A percentile compares a stretch with the other conserved stretches of the same genome.
These are phyloP conservation scores for Dacryopinax primogenitus DNA, from an alignment of 768 basidiomycete genomes.

Conservation along the genomic window DNA sequence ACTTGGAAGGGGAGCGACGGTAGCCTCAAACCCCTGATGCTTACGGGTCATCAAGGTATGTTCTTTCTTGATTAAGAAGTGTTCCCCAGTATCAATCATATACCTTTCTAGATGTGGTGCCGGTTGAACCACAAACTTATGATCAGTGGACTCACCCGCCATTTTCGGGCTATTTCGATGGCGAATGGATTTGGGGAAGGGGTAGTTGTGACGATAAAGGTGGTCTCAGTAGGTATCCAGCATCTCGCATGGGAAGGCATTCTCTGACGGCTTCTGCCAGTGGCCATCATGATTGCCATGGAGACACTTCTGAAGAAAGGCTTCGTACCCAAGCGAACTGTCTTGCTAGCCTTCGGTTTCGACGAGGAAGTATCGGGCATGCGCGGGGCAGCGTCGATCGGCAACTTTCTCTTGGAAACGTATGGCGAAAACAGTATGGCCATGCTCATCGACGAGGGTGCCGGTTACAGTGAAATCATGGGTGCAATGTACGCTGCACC, in stretches of 20 bases:
- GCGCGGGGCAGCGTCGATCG: slow-evolving; percentile 35
- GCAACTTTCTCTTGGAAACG: slow-evolving; percentile 35
- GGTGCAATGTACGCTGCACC: slow-evolving; percentile 48
- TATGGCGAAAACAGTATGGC: slow-evolving; percentile 65
- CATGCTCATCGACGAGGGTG: slow-evolving; percentile 79
- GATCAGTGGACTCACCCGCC: slow-evolving; percentile 48
- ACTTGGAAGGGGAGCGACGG: slow-evolving; percentile 55
- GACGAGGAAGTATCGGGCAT: slow-evolving; percentile 45
- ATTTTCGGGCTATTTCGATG: slow-evolving; percentile 51
- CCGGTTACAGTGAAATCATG: slow-evolving; percentile 32
- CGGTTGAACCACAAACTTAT: slow-evolving; percentile 44
- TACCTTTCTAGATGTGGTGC: slow-evolving; percentile 42
- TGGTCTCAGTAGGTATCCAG: background rate
- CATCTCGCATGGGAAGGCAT: background rate
- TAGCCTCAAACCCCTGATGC: slow-evolving; percentile 52
- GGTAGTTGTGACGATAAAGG: slow-evolving; percentile 62
- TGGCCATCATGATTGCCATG: slow-evolving; percentile 28
- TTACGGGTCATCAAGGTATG: slow-evolving; percentile 46
- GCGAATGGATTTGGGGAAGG: slow-evolving; percentile 62
- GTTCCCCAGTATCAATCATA: no score
- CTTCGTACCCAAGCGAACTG: slow-evolving; percentile 50
- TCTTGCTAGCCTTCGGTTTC: slow-evolving; percentile 50
- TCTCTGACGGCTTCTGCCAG: background rate
- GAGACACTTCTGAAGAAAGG: slow-evolving; percentile 50
- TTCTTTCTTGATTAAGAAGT: no score